Percentiles rank a stretch among this genome's conserved stretches.
These are phyloP conservation scores for Corylus americana DNA, from an alignment of 306 rosid genomes.

Conservation along the genomic window DNA sequence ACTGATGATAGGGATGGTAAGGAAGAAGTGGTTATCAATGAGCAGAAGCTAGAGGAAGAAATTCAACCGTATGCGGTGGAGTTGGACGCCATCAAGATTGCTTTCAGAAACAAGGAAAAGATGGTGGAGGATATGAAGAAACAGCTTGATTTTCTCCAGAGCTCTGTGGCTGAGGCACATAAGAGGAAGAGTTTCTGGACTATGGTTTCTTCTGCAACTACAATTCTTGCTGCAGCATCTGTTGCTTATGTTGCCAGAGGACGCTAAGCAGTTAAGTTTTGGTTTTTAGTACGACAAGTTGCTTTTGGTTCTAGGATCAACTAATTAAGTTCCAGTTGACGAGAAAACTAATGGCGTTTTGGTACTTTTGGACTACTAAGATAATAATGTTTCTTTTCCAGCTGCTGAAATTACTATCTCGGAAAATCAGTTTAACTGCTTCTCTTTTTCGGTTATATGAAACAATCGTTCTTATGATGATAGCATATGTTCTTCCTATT, in stretches of 20 bases:
- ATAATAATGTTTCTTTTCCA: conserved; percentile 25
- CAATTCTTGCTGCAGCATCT: conserved; percentile 63
- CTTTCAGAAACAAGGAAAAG: conserved; percentile 65
- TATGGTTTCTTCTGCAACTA: conserved; percentile 60
- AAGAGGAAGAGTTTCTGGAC: conserved; percentile 66
- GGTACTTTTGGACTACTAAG: conserved; percentile 21
- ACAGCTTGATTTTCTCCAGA: conserved; percentile 37
- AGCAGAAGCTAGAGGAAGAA: conserved; percentile 45
- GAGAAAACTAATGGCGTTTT: conserved; percentile 19
- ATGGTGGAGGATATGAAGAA: conserved; percentile 57
- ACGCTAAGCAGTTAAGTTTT: conserved; percentile 43
- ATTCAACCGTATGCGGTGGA: conserved; percentile 43
- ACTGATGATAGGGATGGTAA: conserved; percentile 8
- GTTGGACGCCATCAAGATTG: conserved; percentile 59
- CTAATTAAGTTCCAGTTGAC: conserved; percentile 30
- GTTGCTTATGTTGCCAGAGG: conserved; percentile 66
- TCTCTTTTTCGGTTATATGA: background rate
- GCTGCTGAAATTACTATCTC: background rate
- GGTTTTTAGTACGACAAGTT: conserved; percentile 24
- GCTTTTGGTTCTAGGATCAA: conserved; percentile 24
- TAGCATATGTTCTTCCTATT: background rate
- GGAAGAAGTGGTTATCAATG: conserved; percentile 41
- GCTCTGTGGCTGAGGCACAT: conserved; percentile 39
- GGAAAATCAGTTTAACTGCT: conserved; percentile 1
- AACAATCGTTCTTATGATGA: background rate